These are phyloP conservation scores for Talaromyces borbonicus DNA, from an alignment of 495 filamentous ascomycete species.

Conservation along the genomic window DNA sequence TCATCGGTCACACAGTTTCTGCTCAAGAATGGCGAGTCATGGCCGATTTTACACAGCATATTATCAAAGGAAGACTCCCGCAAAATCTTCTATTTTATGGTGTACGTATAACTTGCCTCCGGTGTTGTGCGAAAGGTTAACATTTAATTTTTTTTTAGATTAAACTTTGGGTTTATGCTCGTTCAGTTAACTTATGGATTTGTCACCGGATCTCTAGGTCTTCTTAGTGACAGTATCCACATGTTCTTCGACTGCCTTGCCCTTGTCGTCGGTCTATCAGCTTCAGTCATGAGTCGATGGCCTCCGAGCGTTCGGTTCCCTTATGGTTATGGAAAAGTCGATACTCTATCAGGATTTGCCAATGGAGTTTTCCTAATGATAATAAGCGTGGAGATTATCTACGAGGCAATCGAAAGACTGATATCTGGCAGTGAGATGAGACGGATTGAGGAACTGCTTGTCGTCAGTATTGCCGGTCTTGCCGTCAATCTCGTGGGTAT, in stretches of 20 bases:
- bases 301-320: slow-evolving; percentile 79
- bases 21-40: slow-evolving; percentile 52
- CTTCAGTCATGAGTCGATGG: slow-evolving; percentile 98
- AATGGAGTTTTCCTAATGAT: slow-evolving; percentile 97
- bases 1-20: slow-evolving; percentile 58
- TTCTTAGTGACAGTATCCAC: slow-evolving; percentile 95
- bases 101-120: slow-evolving; percentile 40
- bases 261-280: slow-evolving; percentile 80
- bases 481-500: slow-evolving; percentile 88
- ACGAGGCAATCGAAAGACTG: slow-evolving; percentile 83
- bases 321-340: slow-evolving; percentile 94
- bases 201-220: slow-evolving; percentile 79
- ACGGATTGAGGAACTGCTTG: slow-evolving; percentile 73
- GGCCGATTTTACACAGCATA: slow-evolving; percentile 74
- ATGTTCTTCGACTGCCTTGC: slow-evolving; percentile 99
- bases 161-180: slow-evolving; percentile 94
- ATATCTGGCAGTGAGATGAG: slow-evolving; percentile 72
- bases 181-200: slow-evolving; percentile 92
- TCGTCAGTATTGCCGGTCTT: slow-evolving; percentile 77
- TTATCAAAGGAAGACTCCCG: slow-evolving; percentile 87
- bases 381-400: slow-evolving; percentile 93
- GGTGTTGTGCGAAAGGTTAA: not conserved
- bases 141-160: slow-evolving; percentile 35
- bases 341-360: slow-evolving; percentile 90
- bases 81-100: slow-evolving; percentile 95